phyloP scores from a whole-genome alignment of 164 flowering plant species.

The Taxillus chinensis region DNA sequence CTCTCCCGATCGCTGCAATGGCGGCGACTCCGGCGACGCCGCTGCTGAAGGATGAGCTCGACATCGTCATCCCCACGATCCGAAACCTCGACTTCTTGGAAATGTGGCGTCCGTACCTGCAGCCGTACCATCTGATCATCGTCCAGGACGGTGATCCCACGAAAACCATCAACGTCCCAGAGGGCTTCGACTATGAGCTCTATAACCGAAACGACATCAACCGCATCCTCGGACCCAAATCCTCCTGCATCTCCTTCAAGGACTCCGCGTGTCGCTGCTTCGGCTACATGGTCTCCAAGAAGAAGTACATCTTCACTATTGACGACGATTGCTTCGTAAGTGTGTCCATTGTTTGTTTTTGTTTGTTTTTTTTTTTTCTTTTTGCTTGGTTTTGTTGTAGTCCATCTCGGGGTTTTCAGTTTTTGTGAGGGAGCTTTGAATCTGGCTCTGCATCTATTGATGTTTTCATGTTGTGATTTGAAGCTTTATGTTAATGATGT shows the following conservation, averaged over 20 bases:
- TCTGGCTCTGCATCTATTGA: slow-evolving; percentile 2
- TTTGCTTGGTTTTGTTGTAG: background rate
- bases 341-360: slow-evolving; percentile 1
- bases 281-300: slow-evolving; percentile 79
- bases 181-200: slow-evolving; percentile 84
- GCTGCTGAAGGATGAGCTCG: slow-evolving; percentile 64
- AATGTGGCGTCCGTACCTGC: slow-evolving; percentile 84
- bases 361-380: background rate
- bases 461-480: background rate
- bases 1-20: slow-evolving; percentile 5
- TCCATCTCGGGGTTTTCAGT: slow-evolving; percentile 1
- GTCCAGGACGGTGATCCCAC: slow-evolving; percentile 83
- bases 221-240: slow-evolving; percentile 65
- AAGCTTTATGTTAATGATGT: too few species aligned
- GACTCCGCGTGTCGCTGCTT: slow-evolving; percentile 87
- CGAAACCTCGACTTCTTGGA: slow-evolving; percentile 74
- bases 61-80: slow-evolving; percentile 79
- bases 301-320: slow-evolving; percentile 85
- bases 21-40: slow-evolving; percentile 26
- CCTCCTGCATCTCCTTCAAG: slow-evolving; percentile 87
- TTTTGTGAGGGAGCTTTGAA: background rate
- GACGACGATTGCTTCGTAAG: slow-evolving; percentile 92
- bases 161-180: slow-evolving; percentile 61
- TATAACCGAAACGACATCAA: slow-evolving; percentile 73
- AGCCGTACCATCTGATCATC: slow-evolving; percentile 68